Evolutionary conservation across 2,329 filamentous ascomycete species (phyloP), one percentile per base, ranked within the genome.

Genomic region (Neoascochyta sp.): DNA sequence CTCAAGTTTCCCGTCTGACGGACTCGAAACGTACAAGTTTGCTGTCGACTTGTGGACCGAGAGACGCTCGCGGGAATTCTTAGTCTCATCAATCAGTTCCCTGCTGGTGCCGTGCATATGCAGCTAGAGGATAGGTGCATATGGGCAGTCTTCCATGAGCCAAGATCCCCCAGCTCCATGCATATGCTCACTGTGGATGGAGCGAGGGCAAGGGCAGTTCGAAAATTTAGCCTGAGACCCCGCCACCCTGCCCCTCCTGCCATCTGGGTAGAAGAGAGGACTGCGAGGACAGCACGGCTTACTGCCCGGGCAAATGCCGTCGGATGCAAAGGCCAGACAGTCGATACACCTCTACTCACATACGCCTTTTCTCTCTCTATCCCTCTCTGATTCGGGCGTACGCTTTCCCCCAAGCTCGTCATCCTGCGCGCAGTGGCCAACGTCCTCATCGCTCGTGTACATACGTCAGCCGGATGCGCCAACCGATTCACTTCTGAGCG

Each of bases 61-160:
- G 42, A 43, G 36, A 46, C 33, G 27, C 35, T 40, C 43, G 45
- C n/a, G n/a, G n/a, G n/a, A n/a, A n/a, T n/a, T n/a, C n/a, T n/a
- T n/a, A n/a, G n/a, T n/a, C n/a, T n/a, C n/a, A n/a, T n/a, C n/a
- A 39, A 40, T 38, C 32, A 36, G 27, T 32, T 34, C 52, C 47
- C 51, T 52, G 41, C 55, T 50, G 50, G 29, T 36, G 38, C 33
- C 37, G 12, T 57, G 57, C 57, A 61, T 60, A 61, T 61, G 57
- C 57, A 48, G 52, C 57, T 60, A 61, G 54, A 47, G 46, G 29
- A 47, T 50, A 36, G 53, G 36, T 51, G 54, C 55, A 58, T 57
- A 32, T 41, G 40, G 34, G 44, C 49, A 47, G 46, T 41, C 39
- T 51, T 49, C 52, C 41, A 47, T 49, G 48, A 50, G 52, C 51